These are phyloP conservation scores for Exsudoporus floridanus DNA, from an alignment of 1,284 basidiomycete genomes.

Conservation along the genomic window DNA sequence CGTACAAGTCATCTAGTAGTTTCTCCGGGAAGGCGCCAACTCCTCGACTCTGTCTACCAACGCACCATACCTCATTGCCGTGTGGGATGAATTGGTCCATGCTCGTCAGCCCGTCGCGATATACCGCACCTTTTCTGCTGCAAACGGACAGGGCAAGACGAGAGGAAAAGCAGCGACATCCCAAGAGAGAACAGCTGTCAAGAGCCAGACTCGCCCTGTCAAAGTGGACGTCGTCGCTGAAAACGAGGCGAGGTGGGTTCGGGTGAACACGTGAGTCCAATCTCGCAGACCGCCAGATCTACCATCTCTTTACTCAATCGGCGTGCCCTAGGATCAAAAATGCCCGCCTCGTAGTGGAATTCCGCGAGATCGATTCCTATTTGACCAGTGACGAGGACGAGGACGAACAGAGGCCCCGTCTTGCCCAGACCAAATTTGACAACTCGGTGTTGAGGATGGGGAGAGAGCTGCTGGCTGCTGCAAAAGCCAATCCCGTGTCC, in stretches of 20 bases:
- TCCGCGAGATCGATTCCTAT: slow-evolving; percentile 81
- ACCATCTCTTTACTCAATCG: not conserved
- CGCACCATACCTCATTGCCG: slow-evolving; percentile 71
- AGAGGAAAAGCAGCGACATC: slow-evolving; percentile 9
- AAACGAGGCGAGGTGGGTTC: slow-evolving; percentile 71
- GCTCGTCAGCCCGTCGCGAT: slow-evolving; percentile 61
- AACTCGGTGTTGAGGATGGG: slow-evolving; percentile 72
- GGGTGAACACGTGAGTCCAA: slow-evolving; percentile 77
- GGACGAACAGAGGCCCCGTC: slow-evolving; percentile 37
- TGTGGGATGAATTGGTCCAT: slow-evolving; percentile 72
- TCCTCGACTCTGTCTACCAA: slow-evolving; percentile 60
- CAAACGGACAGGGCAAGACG: slow-evolving; percentile 11
- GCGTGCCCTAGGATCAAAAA: slow-evolving; percentile 61
- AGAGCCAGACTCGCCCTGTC: slow-evolving; percentile 27
- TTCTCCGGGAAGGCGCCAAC: slow-evolving; percentile 46
- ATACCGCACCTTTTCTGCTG: slow-evolving; percentile 48
- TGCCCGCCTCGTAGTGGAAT: slow-evolving; percentile 71
- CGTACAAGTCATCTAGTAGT: slow-evolving; percentile 50
- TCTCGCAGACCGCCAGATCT: not conserved
- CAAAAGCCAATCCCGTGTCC: slow-evolving; percentile 49
- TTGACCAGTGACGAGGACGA: slow-evolving; percentile 64
- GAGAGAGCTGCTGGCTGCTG: slow-evolving; percentile 59
- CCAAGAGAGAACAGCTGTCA: not conserved
- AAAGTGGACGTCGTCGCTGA: slow-evolving; percentile 81
- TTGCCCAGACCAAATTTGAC: slow-evolving; percentile 56